Evolutionary conservation across 2,329 filamentous ascomycete species (phyloP), one percentile per base, ranked within the genome.

Genomic region (Apiospora sp.): DNA sequence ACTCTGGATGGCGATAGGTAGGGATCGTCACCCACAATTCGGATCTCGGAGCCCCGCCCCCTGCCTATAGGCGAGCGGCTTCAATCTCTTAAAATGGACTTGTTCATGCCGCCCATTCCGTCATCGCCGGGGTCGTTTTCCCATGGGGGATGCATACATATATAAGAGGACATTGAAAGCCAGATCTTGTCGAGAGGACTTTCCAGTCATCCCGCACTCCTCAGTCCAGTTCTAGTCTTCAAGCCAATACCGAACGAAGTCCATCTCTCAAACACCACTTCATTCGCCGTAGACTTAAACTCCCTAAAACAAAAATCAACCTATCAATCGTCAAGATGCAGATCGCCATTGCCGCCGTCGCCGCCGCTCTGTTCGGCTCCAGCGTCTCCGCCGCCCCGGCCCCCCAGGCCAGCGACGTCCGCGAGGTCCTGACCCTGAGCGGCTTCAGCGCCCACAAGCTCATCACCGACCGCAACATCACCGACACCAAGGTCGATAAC

Each of bases 21-120:
- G 54, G 54, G 54, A 61, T 37, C 30, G 30, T 30, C 54, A 34
- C 54, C 51, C 51, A 19, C 51, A 34, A 34, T 3, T 34, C 27
- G 27, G 51, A 58, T 58, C 51, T 58, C 51, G 51, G 51, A 58
- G 51, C 51, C 30, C 54, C 54, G 30, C 54, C 54, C 54, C 54
- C 54, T 61, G 54, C 30, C 51, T 22, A 27, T 37, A 61, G 16
- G 16, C n/a, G 54, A 12, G 16, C 54, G 30, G 30, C 10, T 30
- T n/a, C 54, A 61, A 61, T 61, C 54, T 61, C 54, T 61, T 8
- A 12, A 61, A 61, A 30, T 30, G 30, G 54, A 61, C 30, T 37
- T 30, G 54, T 19, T 58, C 14, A 58, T 54, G 24, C 14, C 51
- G 3, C 51, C 30, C 30, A 37, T 37, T 61, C 54, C 54, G 27